Base-by-base conservation (phyloP, 2,329 filamentous ascomycete genomes). In the Mariannaea sp. region DNA sequence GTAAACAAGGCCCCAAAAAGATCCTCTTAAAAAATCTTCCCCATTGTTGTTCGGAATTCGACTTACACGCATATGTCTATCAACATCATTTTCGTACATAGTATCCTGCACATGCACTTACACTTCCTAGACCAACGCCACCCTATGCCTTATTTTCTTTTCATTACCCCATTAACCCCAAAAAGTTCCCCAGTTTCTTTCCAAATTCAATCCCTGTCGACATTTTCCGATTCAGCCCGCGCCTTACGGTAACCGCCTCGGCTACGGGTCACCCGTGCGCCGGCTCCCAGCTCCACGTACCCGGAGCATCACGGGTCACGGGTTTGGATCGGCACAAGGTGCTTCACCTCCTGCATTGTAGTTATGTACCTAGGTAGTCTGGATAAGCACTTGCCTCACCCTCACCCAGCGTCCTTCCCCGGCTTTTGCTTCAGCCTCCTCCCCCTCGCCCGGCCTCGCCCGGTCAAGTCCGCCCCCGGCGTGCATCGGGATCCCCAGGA, bases 281-380 rank as follows among this genome's bases (percentile, higher is more conserved):
- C 55, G 57, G 60, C 57, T 41, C 48, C 55, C 57, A 39, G 57
- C 62, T 64, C 63, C 64, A 64, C 60, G 56, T 56, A 54, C 61
- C 53, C 64, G 64, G 64, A 65, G 64, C 52, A 66, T 66, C 64
- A 66, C 64, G 64, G 64, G 61, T 66, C 61, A 61, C 59, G 59
- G 63, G 57, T 44, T 65, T 65, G 59, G 54, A 47, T 58, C 61
- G 63, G 61, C 61, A 65, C 53, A 56, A 57, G 35, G 59, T 16
- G 7, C 60, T 50, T 63, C 54, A 42, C 57, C 55, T 59, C n/a
- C n/a, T n/a, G n/a, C n/a, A n/a, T n/a, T n/a, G n/a, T n/a, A n/a
- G n/a, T n/a, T n/a, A n/a, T n/a, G n/a, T n/a, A n/a, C n/a, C n/a
- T n/a, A n/a, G n/a, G n/a, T n/a, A n/a, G n/a, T n/a, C n/a, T n/a